Evolutionary conservation across 768 basidiomycete genomes (phyloP), one percentile per base, ranked within the genome.

Genomic region (Paxillus rubicundulus): DNA sequence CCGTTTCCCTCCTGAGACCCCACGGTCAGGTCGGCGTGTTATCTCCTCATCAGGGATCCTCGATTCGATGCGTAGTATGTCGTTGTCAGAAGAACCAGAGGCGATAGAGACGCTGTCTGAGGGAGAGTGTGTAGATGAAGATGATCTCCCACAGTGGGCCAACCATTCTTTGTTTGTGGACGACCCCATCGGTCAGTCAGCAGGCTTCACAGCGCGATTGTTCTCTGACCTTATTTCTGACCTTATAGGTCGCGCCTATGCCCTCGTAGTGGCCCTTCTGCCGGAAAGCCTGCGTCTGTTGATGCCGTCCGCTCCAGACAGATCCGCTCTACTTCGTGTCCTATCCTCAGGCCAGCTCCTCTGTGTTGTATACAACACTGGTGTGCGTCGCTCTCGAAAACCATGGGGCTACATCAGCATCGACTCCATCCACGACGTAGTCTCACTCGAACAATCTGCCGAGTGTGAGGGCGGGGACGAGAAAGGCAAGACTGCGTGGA

Each of bases 381-480:
- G 82, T 27, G 87, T 95, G 0, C 82, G 93, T 21, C 81, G 82
- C 53, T 92, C 90, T 8, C 82, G 82, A 43, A 82, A 87, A 57
- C 89, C 90, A 0, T 96, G 92, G 91, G 93, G 92, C 0, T 95
- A 86, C 68, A 86, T 95, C 51, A 87, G 79, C 54, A 70, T 77
- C 40, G 83, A 87, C 51, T 81, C 83, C 2, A 82, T 96, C 16
- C 93, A 95, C 61, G 89, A 92, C 61, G 84, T 95, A 42, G 67
- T 84, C 17, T 74, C 79, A 3, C 78, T 91, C 14, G 88, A 90
- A 63, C 72, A 70, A 49, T 75, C 77, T 0, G 73, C 73, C 7
- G 65, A 70, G 12, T 68, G 65, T 18, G 61, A 57, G 0, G 62
- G 59, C 21, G 72, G 63, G 4, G 73, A 75, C 39, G 77, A 79